phyloP scores from a whole-genome alignment of 2,329 filamentous ascomycete genomes.

The Sclerotinia glacialis region DNA sequence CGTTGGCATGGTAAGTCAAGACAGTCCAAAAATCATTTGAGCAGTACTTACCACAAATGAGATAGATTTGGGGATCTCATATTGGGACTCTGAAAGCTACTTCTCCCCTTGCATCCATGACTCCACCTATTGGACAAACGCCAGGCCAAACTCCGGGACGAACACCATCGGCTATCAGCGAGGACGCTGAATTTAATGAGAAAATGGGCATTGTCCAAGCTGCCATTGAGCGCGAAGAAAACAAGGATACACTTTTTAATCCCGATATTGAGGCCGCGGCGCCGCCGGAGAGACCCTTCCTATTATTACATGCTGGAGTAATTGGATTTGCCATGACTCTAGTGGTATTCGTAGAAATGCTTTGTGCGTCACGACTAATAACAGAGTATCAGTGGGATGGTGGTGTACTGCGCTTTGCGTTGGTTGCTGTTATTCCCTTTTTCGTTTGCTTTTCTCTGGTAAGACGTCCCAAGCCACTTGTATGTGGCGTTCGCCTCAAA shows the following conservation, averaged over 20 bases:
- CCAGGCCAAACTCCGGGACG: conserved; percentile 17
- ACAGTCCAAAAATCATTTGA: background rate
- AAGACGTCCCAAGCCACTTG: conserved; percentile 17
- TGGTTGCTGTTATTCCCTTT: conserved; percentile 27
- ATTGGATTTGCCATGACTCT: conserved; percentile 28
- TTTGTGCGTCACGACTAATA: conserved; percentile 27
- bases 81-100: conserved; percentile 27
- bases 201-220: conserved; percentile 27
- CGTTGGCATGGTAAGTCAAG: conserved; percentile 26
- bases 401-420: conserved; percentile 26
- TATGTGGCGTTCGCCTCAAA: conserved; percentile 3
- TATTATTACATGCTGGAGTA: conserved; percentile 27
- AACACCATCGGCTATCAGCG: conserved; percentile 22
- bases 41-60: background rate
- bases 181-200: conserved; percentile 23
- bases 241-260: conserved; percentile 27
- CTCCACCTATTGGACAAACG: conserved; percentile 18
- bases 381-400: conserved; percentile 29
- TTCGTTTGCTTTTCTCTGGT: conserved; percentile 38
- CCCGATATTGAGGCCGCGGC: conserved; percentile 24
- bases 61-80: conserved; percentile 31
- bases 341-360: conserved; percentile 30
- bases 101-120: conserved; percentile 25
- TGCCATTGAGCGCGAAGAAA: conserved; percentile 29
- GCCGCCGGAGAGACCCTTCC: conserved; percentile 26